Base-by-base conservation (phyloP, 148 eudicot genomes). In the Limonium bicolor region DNA sequence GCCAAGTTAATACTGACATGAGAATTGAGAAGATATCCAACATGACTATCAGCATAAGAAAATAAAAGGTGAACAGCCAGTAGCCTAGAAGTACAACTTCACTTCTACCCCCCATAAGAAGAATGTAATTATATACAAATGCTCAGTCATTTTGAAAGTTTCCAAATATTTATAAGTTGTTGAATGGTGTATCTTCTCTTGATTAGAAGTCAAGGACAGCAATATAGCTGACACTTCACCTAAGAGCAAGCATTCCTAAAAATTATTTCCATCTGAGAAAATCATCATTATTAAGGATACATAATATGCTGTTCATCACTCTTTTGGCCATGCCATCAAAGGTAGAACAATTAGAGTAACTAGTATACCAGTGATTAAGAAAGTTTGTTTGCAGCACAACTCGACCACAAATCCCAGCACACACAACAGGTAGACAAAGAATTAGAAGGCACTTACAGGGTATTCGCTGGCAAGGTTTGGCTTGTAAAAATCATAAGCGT, bases 391-490 rank as follows among this genome's bases (percentile, higher is more conserved):
- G n/a, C n/a, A n/a, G n/a, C n/a, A n/a, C n/a, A 21, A 11, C 46
- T 21, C n/a, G 25, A 21, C 8, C 8, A 15, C 27, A 21, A 11
- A 20, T 20, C 26, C 26, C 7, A 21, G 15, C n/a, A n/a, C n/a
- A n/a, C n/a, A n/a, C n/a, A n/a, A n/a, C 24, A 2, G 24, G 10
- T 20, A 15, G 37, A 19, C 9, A 39, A 23, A 38, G 17, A 12
- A 32, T 23, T 18, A 1, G 6, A 26, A 33, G 53, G 47, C 42
- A 58, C 51, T 68, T 78, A 81, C 99, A 28, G 95, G 99, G 67
- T 90, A 90, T 81, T 90, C 99, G 63, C 99, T 90, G 26, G 95
- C 93, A 29, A 90, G 82, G 55, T 84, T 69, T 23, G 99, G 99
- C 73, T 90, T 90, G 86, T 90, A 90, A 48, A 90, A 90, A 61